A percentile compares a stretch with the other conserved stretches of the same genome.
Evolutionary conservation across 2,329 filamentous ascomycete species (phyloP).

Genomic region (Ophiostoma fasciatum): DNA sequence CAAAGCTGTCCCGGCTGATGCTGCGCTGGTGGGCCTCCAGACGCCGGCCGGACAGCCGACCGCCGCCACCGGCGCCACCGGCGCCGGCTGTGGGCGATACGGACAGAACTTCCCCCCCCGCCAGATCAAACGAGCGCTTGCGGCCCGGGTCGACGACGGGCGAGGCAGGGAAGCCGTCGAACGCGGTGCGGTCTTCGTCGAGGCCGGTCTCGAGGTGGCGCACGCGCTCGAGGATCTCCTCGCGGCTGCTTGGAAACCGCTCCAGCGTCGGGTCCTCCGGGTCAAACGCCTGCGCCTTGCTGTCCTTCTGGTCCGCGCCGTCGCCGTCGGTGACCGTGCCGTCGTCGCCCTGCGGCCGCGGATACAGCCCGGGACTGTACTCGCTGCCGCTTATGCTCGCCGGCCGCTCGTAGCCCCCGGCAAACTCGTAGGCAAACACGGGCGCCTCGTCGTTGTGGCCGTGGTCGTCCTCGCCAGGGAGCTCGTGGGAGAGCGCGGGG

Average conservation of each 20-base stretch:
- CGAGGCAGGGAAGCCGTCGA: constrained; percentile 22
- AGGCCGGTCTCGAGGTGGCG: constrained; percentile 30
- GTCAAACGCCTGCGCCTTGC: constrained; percentile 21
- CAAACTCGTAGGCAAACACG: constrained; percentile 32
- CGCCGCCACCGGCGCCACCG: too few relatives aligned
- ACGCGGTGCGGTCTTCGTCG: constrained; percentile 22
- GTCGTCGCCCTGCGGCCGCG: constrained; percentile 4
- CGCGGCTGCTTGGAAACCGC: constrained; percentile 29
- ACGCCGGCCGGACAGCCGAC: neutral
- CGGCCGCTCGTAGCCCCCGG: constrained; percentile 19
- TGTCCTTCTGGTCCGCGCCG: too few relatives aligned
- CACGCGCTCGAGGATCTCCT: constrained; percentile 29
- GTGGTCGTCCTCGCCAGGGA: constrained; percentile 2
- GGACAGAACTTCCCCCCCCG: constrained; percentile 20
- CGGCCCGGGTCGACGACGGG: constrained; percentile 21
- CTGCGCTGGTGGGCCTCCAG: neutral
- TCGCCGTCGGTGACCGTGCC: too few relatives aligned
- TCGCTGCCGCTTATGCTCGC: constrained; percentile 9
- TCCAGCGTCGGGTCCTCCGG: constrained; percentile 33
- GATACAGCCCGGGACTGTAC: neutral
- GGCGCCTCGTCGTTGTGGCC: constrained; percentile 18
- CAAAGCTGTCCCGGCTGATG: constrained; percentile 15
- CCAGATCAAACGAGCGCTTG: constrained; percentile 22
- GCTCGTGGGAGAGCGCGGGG: constrained; percentile 11
- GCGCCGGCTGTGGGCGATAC: constrained; percentile 21